Evolutionary conservation across 305 asterid genomes (phyloP).

Genomic region (Andrographis paniculata): DNA sequence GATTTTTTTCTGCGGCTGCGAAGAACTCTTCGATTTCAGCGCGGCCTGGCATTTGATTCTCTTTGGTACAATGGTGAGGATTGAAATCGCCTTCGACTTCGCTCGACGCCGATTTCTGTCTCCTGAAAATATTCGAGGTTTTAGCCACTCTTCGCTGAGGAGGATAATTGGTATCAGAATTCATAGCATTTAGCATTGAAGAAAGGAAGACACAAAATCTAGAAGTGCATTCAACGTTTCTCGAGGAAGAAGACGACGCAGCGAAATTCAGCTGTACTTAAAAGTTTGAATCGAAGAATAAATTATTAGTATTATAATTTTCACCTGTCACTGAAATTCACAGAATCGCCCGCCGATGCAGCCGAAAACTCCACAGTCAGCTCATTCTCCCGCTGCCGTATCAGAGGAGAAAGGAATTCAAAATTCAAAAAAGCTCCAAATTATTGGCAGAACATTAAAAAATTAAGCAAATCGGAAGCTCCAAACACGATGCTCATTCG

Average conservation of each 20-base stretch:
- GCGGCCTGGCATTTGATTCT: constrained; percentile 32
- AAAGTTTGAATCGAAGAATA: constrained; percentile 21
- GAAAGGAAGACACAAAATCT: constrained; percentile 11
- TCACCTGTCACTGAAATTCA: constrained; percentile 27
- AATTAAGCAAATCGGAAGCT: constrained; percentile 1
- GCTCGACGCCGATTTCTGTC: constrained; percentile 25
- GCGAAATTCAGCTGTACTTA: no score
- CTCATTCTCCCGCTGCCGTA: constrained; percentile 19
- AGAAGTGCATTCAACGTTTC: no score
- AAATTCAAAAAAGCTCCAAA: constrained; percentile 7
- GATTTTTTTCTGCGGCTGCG: constrained; percentile 38
- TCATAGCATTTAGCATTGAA: constrained; percentile 19
- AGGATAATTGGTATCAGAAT: constrained; percentile 10
- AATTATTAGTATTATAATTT: no score
- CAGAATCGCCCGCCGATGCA: constrained; percentile 17
- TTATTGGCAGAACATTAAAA: no score
- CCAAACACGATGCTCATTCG: constrained; percentile 15
- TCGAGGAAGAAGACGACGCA: no score
- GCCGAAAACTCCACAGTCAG: constrained; percentile 15
- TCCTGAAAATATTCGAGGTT: constrained; percentile 23
- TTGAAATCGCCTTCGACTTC: constrained; percentile 23
- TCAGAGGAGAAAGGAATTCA: constrained; percentile 3
- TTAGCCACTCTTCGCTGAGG: not conserved
- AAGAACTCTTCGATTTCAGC: constrained; percentile 64
- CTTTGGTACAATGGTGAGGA: constrained; percentile 17